Evolutionary conservation across 2,329 filamentous ascomycete species (phyloP).

Genomic region (Botryosphaeria dothidea): DNA sequence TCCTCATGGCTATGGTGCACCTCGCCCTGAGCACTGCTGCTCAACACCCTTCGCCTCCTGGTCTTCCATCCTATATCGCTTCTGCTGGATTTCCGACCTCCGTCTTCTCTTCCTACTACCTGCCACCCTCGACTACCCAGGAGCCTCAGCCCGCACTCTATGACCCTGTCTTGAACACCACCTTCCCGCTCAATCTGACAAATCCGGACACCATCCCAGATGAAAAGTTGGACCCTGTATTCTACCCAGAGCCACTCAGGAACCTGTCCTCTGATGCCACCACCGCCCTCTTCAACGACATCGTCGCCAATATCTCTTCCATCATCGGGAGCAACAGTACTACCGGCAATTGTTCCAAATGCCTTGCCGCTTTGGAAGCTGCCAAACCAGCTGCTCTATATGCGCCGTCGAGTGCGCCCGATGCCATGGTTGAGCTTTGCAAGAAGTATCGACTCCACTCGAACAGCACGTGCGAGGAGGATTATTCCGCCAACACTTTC

Average conservation of each 20-base stretch:
- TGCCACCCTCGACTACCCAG: constrained; percentile 45
- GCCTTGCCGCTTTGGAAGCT: constrained; percentile 52
- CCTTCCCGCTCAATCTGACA: constrained; percentile 57
- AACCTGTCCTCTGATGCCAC: constrained; percentile 45
- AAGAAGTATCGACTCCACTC: constrained; percentile 49
- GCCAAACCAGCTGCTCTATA: constrained; percentile 53
- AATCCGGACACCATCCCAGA: constrained; percentile 54
- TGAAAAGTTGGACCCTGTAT: constrained; percentile 51
- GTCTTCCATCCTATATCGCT: constrained; percentile 41
- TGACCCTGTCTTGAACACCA: constrained; percentile 57
- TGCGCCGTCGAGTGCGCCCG: constrained; percentile 51
- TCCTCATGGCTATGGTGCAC: constrained; percentile 42
- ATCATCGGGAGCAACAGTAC: constrained; percentile 45
- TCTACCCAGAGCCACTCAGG: constrained; percentile 50
- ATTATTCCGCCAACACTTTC: constrained; percentile 50
- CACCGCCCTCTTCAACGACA: constrained; percentile 45
- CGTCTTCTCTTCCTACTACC: constrained; percentile 53
- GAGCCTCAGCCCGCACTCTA: constrained; percentile 56
- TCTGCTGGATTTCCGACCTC: constrained; percentile 53
- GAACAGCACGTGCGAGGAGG: constrained; percentile 49
- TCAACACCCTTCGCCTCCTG: constrained; percentile 28
- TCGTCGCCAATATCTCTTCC: constrained; percentile 46
- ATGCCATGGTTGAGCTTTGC: constrained; percentile 55
- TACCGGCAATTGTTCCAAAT: constrained; percentile 53
- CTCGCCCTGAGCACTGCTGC: constrained; percentile 1